Evolutionary conservation across 306 rosid species (phyloP).

Genomic region (Argentina anserina): DNA sequence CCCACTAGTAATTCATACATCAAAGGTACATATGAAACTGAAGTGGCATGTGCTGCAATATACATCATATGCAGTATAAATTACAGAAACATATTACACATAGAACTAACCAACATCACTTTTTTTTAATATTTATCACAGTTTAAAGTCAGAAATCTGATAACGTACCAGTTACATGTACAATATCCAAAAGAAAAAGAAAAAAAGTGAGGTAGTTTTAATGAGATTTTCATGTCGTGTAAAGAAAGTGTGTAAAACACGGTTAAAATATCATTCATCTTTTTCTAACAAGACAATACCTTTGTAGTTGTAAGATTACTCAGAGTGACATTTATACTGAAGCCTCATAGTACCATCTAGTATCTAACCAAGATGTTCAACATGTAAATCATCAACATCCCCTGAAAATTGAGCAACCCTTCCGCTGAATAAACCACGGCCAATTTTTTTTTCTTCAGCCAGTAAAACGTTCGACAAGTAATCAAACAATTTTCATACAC

Average conservation of each 20-base stretch:
- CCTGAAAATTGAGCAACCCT: neutral
- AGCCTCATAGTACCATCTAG: neutral
- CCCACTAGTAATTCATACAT: neutral
- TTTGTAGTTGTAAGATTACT: neutral
- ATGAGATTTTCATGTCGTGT: neutral
- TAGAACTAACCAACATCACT: neutral
- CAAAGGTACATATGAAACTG: neutral
- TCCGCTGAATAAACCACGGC: neutral
- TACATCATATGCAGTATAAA: neutral
- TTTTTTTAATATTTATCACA: neutral
- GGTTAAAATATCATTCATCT: neutral
- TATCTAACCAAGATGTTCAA: neutral
- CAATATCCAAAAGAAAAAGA: neutral
- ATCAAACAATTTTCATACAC: neutral
- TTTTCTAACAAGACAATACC: neutral
- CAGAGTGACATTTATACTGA: neutral
- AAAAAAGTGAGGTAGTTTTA: too few relatives aligned
- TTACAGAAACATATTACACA: neutral
- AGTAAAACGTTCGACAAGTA: neutral
- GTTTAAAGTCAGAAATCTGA: neutral
- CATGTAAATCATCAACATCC: neutral
- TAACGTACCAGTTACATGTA: neutral
- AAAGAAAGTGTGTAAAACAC: neutral
- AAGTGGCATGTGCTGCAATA: neutral
- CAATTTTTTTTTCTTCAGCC: too few relatives aligned